Percentiles rank a stretch among this genome's conserved stretches.
Conservation (phyloP, 306 rosid genomes). For the Sicyos baderoa region DNA sequence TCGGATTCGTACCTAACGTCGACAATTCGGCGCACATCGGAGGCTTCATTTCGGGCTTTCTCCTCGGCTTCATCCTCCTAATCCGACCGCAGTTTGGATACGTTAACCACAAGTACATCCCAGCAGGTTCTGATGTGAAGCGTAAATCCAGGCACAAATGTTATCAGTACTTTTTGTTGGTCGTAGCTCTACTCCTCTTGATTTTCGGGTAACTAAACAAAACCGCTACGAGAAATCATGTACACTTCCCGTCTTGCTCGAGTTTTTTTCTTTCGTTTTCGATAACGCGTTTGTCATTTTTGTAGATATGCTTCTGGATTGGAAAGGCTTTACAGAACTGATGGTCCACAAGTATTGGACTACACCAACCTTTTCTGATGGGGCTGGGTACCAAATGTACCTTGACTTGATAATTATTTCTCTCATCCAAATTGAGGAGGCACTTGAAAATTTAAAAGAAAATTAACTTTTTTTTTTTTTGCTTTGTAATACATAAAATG, state of each 20-base stretch:
- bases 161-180: slow-evolving; percentile 52
- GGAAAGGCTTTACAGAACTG: not conserved
- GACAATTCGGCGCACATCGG: slow-evolving; percentile 93
- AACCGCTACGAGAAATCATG: not conserved
- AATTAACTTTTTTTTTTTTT: not conserved
- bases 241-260: not conserved
- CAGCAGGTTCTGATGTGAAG: slow-evolving; percentile 43
- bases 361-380: not conserved
- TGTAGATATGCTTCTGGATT: slow-evolving; percentile 13
- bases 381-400: not conserved
- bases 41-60: slow-evolving; percentile 66
- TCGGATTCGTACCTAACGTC: slow-evolving; percentile 76
- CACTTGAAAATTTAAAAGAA: not conserved
- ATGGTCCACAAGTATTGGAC: not conserved
- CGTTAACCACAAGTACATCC: slow-evolving; percentile 44
- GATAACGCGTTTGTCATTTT: not conserved
- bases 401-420: not conserved
- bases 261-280: not conserved
- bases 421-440: not conserved
- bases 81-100: slow-evolving; percentile 84
- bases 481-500: not conserved
- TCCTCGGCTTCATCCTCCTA: slow-evolving; percentile 64
- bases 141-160: slow-evolving; percentile 48
- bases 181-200: slow-evolving; percentile 33
- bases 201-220: slow-evolving; percentile 50